Evolutionary conservation across 768 basidiomycete genomes (phyloP), one percentile per base, ranked within the genome.

Genomic region (Leccinellum rugosiceps): DNA sequence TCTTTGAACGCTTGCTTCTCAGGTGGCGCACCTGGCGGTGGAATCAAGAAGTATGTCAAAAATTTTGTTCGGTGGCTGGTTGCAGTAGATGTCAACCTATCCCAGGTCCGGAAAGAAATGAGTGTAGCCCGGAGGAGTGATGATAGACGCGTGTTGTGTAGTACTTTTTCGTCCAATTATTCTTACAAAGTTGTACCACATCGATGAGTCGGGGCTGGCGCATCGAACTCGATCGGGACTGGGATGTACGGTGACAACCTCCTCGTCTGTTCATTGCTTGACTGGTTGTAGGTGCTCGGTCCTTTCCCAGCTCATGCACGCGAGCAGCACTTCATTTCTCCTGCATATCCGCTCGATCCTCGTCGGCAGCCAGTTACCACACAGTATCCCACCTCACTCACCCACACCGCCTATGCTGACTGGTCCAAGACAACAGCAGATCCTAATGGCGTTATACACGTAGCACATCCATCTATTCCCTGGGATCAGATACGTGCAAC

Each of bases 221-320:
- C 14, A 53, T 72, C 28, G 59, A 69, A 31, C 60, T 71, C 47
- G 65, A 67, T n/a, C 32, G 21, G 6, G 62, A 59, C 14, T 73
- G 72, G 72, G 63, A 68, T 64, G 70, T 73, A 47, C 60, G 38
- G 9, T 41, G 38, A 41, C 38, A 41, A 41, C 3, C 0, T 41
- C 2, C 8, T 41, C 38, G 38, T 41, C 38, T n/a, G n/a, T 41
- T n/a, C n/a, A 1, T 41, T 41, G 38, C 49, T 6, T 23, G 25
- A 17, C 32, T n/a, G 15, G 5, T 49, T 43, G 21, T 50, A 90
- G 87, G 82, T 90, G 11, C 80, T 94, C 13, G 92, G 90, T 0
- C 92, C 91, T 0, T 93, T 93, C 68, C 90, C 91, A 3, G 81
- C 89, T 31, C 88, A 90, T 57, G 90, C 91, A 11, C 78, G 91